phyloP scores from a whole-genome alignment of 345 rosid species.

The Aquilaria malaccensis region DNA sequence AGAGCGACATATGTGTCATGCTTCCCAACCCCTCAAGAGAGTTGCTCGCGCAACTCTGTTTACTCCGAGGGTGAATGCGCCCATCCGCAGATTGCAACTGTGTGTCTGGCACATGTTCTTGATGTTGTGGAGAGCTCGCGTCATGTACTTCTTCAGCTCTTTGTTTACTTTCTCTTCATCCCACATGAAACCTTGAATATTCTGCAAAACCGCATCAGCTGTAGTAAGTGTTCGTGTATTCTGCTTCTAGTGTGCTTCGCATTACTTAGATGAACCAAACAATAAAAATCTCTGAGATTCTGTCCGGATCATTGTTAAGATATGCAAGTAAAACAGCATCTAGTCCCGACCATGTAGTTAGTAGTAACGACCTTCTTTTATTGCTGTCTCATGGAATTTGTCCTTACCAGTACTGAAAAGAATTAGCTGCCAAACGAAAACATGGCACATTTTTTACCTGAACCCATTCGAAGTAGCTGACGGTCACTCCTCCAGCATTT shows the following conservation, averaged over 20 bases:
- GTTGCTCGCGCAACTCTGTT: constrained; percentile 95
- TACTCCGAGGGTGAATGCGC: constrained; percentile 96
- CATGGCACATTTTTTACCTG: constrained; percentile 36
- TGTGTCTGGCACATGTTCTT: constrained; percentile 85
- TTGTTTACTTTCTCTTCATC: constrained; percentile 82
- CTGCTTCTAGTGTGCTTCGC: too few species aligned
- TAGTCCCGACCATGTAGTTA: too few species aligned
- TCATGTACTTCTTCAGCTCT: constrained; percentile 84
- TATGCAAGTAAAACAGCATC: too few species aligned
- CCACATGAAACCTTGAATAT: constrained; percentile 99
- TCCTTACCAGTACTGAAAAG: too few species aligned
- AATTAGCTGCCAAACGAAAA: too few species aligned
- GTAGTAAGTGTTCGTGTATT: too few species aligned
- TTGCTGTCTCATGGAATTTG: too few species aligned
- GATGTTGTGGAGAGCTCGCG: constrained; percentile 73
- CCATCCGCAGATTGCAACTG: constrained; percentile 91
- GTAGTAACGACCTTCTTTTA: too few species aligned
- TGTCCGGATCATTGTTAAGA: too few species aligned
- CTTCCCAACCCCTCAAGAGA: constrained; percentile 91
- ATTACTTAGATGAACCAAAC: too few species aligned
- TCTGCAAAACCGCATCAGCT: constrained; percentile 35
- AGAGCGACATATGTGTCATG: constrained; percentile 21
- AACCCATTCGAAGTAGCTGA: constrained; percentile 99
- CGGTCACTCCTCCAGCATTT: constrained; percentile 97
- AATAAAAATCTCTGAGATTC: too few species aligned